Percentiles rank a stretch among this genome's conserved stretches.
These are phyloP conservation scores for Fusarium coffeatum DNA, from an alignment of 2,329 filamentous ascomycete species.

Conservation along the genomic window DNA sequence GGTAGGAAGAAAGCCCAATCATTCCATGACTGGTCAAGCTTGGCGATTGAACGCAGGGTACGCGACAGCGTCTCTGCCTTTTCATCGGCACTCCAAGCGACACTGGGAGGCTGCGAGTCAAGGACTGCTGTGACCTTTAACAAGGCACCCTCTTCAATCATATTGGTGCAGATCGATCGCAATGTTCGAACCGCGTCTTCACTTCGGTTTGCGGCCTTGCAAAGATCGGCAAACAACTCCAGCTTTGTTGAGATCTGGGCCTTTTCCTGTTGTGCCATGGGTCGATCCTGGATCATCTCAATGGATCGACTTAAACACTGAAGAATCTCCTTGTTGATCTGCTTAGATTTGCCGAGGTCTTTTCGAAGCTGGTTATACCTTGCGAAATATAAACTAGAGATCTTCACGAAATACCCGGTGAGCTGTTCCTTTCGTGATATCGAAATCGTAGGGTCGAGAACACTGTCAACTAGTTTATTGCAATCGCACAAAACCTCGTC, in stretches of 20 bases:
- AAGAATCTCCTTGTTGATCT: constrained; percentile 57
- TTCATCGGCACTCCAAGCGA: constrained; percentile 65
- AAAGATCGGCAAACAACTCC: constrained; percentile 73
- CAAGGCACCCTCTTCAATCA: constrained; percentile 69
- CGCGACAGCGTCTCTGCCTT: constrained; percentile 67
- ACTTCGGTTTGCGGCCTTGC: constrained; percentile 62
- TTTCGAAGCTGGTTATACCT: constrained; percentile 66
- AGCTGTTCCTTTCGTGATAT: constrained; percentile 49
- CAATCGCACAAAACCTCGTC: constrained; percentile 70
- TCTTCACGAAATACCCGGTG: constrained; percentile 68
- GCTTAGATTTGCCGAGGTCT: constrained; percentile 52
- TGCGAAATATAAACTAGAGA: constrained; percentile 79
- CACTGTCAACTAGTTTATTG: constrained; percentile 63
- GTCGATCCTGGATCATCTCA: constrained; percentile 67
- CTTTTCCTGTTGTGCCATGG: constrained; percentile 66
- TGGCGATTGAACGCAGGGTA: constrained; percentile 69
- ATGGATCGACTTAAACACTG: constrained; percentile 72
- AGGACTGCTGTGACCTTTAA: constrained; percentile 64
- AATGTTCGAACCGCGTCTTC: constrained; percentile 70
- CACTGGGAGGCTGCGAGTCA: constrained; percentile 60
- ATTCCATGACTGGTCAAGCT: constrained; percentile 66
- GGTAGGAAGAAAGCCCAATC: constrained; percentile 67
- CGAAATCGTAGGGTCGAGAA: constrained; percentile 56
- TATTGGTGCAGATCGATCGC: constrained; percentile 68
- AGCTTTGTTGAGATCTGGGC: constrained; percentile 73